A percentile compares a stretch with the other conserved stretches of the same genome.
Evolutionary conservation across 441 rosid species (phyloP).

Genomic region (Bocquillonia castaneifolia): DNA sequence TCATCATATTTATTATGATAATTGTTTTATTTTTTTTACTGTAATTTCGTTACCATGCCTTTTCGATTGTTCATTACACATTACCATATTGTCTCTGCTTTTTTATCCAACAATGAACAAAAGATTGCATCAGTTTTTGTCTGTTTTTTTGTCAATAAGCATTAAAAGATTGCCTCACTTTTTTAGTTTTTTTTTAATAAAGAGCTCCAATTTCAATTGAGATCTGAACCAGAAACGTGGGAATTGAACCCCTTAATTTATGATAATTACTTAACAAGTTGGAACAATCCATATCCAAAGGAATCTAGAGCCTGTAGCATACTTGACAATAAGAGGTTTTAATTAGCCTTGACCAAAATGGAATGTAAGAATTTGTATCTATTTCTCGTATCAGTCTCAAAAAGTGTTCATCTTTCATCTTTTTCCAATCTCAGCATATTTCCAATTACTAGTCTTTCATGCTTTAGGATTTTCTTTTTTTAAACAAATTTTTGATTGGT

Average conservation of each 20-base stretch:
- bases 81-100: not conserved
- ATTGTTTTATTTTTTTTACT: not conserved
- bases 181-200: not conserved
- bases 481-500: not conserved
- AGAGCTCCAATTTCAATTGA: not conserved
- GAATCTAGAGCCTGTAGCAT: not conserved
- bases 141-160: not conserved
- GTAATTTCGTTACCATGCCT: not conserved
- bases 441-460: not conserved
- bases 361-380: not conserved
- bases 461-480: not conserved
- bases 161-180: not conserved
- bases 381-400: not conserved
- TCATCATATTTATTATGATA: too few relatives aligned
- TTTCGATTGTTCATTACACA: not conserved
- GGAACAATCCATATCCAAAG: not conserved
- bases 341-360: not conserved
- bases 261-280: not conserved
- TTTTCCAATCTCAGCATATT: not conserved
- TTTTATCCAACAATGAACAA: not conserved
- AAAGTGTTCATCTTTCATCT: not conserved
- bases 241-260: not conserved
- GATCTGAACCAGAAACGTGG: not conserved
- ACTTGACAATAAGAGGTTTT: slow-evolving; percentile 3
- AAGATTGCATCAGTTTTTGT: not conserved